Conservation (phyloP, 2,329 filamentous ascomycete genomes). For the Remersonia thermophila region DNA sequence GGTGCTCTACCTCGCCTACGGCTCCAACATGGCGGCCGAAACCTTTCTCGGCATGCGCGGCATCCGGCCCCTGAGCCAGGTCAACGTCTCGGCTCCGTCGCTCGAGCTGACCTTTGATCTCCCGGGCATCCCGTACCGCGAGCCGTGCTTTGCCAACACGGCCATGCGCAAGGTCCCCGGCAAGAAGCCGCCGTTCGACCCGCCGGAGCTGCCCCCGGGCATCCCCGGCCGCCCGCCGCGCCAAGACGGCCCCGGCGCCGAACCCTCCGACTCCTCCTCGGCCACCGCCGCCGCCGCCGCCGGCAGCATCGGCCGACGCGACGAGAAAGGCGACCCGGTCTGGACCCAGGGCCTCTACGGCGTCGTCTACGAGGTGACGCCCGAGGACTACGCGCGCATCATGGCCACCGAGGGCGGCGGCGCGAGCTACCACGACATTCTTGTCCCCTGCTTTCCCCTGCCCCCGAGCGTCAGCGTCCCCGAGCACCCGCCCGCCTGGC, state of each 20-base stretch:
- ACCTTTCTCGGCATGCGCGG: constrained; percentile 69
- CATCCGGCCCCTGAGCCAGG: constrained; percentile 67
- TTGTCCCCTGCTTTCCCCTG: constrained; percentile 66
- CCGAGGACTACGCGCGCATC: constrained; percentile 69
- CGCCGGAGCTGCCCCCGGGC: constrained; percentile 3
- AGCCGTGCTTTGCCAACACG: constrained; percentile 88
- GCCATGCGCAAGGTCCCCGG: constrained; percentile 43
- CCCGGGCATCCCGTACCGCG: constrained; percentile 70
- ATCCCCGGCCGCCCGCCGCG: constrained; percentile 1
- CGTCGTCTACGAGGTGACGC: constrained; percentile 89
- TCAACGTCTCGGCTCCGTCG: constrained; percentile 71
- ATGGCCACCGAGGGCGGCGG: constrained; percentile 86
- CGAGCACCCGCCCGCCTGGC: constrained; percentile 46
- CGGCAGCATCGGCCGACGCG: neutral
- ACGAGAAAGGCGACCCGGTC: constrained; percentile 30
- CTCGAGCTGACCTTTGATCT: constrained; percentile 75
- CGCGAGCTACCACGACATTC: constrained; percentile 68
- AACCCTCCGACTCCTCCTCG: too few relatives aligned
- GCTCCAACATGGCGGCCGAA: constrained; percentile 71
- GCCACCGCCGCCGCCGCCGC: neutral
- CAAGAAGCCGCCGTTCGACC: constrained; percentile 22
- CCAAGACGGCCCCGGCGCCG: neutral
- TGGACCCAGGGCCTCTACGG: constrained; percentile 82
- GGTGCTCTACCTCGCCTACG: constrained; percentile 76
- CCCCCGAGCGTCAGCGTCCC: constrained; percentile 48